These are phyloP conservation scores for Ampelomyces quisqualis DNA, from an alignment of 2,329 filamentous ascomycete species.

Conservation along the genomic window DNA sequence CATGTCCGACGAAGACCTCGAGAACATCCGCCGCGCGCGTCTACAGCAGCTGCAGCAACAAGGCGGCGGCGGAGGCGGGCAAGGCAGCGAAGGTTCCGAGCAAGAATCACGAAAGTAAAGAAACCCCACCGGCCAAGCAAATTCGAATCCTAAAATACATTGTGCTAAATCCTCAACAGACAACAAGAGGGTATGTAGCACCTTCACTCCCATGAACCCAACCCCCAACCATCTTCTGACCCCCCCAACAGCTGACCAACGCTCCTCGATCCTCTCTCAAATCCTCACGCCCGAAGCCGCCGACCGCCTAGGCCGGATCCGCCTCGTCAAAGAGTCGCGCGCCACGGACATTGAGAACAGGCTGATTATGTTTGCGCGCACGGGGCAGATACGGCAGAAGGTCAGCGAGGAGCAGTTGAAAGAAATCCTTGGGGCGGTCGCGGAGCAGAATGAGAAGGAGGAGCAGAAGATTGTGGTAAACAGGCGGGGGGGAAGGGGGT, in stretches of 20 bases:
- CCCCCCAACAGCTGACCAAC: constrained; percentile 72
- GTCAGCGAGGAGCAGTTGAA: constrained; percentile 93
- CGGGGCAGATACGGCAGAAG: constrained; percentile 81
- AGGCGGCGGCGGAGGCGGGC: constrained; percentile 53
- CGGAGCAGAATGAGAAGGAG: constrained; percentile 68
- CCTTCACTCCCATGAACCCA: constrained; percentile 18
- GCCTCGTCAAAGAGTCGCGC: constrained; percentile 90
- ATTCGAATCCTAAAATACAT: background rate
- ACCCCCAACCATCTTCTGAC: constrained; percentile 28
- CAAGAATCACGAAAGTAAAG: constrained; percentile 60
- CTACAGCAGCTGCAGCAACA: constrained; percentile 87
- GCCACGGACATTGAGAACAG: constrained; percentile 89
- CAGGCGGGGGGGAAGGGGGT: constrained; percentile 73
- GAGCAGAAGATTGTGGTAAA: constrained; percentile 76
- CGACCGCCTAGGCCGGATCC: constrained; percentile 89
- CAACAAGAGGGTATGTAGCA: constrained; percentile 24
- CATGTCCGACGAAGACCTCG: constrained; percentile 68
- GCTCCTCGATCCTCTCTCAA: constrained; percentile 77
- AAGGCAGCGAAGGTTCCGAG: constrained; percentile 52
- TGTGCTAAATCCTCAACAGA: constrained; percentile 7
- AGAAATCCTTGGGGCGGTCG: constrained; percentile 80
- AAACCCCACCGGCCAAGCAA: background rate
- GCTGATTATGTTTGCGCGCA: constrained; percentile 85
- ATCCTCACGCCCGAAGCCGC: constrained; percentile 93
- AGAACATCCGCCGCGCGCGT: constrained; percentile 88